These are phyloP conservation scores for Fraxinus baroniana DNA, from an alignment of 305 asterid genomes.

Conservation along the genomic window DNA sequence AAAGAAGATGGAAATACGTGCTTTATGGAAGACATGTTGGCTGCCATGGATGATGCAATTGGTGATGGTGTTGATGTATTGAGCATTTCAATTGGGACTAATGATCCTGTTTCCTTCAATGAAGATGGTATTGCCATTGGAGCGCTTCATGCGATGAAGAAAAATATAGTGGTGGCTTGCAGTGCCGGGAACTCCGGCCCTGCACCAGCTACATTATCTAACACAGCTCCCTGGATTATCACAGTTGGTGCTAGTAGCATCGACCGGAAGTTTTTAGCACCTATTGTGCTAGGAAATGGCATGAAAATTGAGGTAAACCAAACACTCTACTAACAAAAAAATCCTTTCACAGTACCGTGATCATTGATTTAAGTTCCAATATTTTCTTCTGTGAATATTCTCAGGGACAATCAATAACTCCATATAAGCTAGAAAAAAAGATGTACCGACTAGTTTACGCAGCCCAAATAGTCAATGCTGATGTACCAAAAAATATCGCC, in stretches of 20 bases:
- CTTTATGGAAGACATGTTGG: conserved; percentile 71
- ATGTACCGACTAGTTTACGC: conserved; percentile 69
- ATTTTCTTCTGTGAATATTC: not conserved
- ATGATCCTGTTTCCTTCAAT: conserved; percentile 32
- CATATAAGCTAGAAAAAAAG: conserved; percentile 50
- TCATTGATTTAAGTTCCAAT: not conserved
- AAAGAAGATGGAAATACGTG: conserved; percentile 70
- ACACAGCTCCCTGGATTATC: conserved; percentile 86
- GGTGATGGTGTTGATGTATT: conserved; percentile 74
- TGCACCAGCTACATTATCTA: conserved; percentile 46
- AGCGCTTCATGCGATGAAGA: conserved; percentile 72
- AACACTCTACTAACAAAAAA: not conserved
- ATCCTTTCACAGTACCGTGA: not conserved
- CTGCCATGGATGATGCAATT: conserved; percentile 83
- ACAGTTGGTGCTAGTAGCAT: conserved; percentile 88
- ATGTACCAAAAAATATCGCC: conserved; percentile 39
- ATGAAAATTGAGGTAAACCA: conserved; percentile 40
- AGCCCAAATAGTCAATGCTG: conserved; percentile 48
- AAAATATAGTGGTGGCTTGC: conserved; percentile 63
- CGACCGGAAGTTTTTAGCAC: conserved; percentile 54
- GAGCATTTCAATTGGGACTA: conserved; percentile 72
- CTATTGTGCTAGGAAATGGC: conserved; percentile 67
- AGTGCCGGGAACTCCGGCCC: conserved; percentile 92
- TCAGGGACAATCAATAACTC: conserved; percentile 84
- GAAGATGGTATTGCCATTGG: conserved; percentile 68